Evolutionary conservation across 1,284 basidiomycete genomes (phyloP).

Genomic region (Malassezia psittaci): DNA sequence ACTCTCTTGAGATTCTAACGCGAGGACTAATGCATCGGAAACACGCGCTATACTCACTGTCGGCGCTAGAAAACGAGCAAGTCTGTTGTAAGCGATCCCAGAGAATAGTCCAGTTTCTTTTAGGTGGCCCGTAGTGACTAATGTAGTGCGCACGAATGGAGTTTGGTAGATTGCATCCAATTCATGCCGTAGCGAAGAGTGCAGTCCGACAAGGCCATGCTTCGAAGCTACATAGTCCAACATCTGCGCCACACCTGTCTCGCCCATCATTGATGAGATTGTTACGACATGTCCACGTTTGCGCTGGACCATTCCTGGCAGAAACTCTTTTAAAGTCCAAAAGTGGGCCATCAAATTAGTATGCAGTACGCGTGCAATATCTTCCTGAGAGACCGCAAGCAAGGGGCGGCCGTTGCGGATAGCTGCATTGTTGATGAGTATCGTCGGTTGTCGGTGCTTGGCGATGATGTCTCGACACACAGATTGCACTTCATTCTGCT

Average conservation of each 20-base stretch:
- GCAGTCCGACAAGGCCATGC: slow-evolving; percentile 42
- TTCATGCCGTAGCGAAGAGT: slow-evolving; percentile 42
- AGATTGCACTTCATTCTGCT: background rate
- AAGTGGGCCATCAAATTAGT: slow-evolving; percentile 82
- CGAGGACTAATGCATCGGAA: slow-evolving; percentile 22
- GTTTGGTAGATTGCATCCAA: slow-evolving; percentile 29
- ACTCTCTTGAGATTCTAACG: slow-evolving; percentile 24
- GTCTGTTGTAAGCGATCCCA: slow-evolving; percentile 16
- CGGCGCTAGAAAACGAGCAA: slow-evolving; percentile 32
- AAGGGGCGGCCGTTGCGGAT: slow-evolving; percentile 78
- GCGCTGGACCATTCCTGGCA: slow-evolving; percentile 73
- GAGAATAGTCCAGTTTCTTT: slow-evolving; percentile 31
- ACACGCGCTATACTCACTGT: slow-evolving; percentile 22
- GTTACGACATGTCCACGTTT: slow-evolving; percentile 71
- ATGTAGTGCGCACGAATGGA: slow-evolving; percentile 28
- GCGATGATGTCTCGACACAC: background rate
- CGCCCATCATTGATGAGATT: slow-evolving; percentile 61
- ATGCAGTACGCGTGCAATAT: slow-evolving; percentile 60
- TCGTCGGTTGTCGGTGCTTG: slow-evolving; percentile 51
- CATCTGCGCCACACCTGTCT: slow-evolving; percentile 67
- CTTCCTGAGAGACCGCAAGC: slow-evolving; percentile 64
- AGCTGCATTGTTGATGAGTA: slow-evolving; percentile 92
- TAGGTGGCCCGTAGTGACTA: slow-evolving; percentile 35
- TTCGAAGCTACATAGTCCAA: slow-evolving; percentile 45
- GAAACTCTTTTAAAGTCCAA: slow-evolving; percentile 79